Percentiles rank a stretch among this genome's conserved stretches.
These are phyloP conservation scores for Saccharomycopsis fermentans DNA, from an alignment of 805 yeast species.

Conservation along the genomic window DNA sequence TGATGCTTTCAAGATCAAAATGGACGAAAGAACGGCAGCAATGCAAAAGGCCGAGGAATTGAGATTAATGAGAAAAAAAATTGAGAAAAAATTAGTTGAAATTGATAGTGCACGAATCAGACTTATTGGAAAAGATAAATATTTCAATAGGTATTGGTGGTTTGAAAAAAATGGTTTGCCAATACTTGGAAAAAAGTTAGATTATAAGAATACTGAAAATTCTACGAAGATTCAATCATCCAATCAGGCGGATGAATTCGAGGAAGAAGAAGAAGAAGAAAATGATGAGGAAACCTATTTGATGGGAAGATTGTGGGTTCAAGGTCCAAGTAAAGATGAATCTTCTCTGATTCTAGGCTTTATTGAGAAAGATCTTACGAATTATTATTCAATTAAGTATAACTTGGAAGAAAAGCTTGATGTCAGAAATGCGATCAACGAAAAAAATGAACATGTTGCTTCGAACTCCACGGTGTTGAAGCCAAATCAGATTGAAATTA, in stretches of 20 bases:
- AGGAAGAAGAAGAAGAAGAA: slow-evolving; percentile 37
- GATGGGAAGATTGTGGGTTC: slow-evolving; percentile 84
- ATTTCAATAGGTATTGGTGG: slow-evolving; percentile 92
- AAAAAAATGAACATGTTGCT: background rate
- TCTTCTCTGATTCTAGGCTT: slow-evolving; percentile 1
- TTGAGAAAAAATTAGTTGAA: slow-evolving; percentile 56
- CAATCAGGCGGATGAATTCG: slow-evolving; percentile 34
- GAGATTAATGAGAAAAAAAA: slow-evolving; percentile 37
- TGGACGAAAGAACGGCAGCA: slow-evolving; percentile 36
- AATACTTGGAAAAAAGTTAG: slow-evolving; percentile 27
- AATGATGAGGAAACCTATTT: slow-evolving; percentile 47
- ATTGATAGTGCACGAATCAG: slow-evolving; percentile 70
- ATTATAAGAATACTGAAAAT: slow-evolving; percentile 17
- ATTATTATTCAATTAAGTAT: slow-evolving; percentile 6
- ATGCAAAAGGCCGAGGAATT: slow-evolving; percentile 33
- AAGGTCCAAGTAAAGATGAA: slow-evolving; percentile 64
- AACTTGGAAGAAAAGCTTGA: slow-evolving; percentile 21
- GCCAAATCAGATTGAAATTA: background rate
- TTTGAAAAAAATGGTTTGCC: slow-evolving; percentile 81
- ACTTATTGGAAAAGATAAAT: slow-evolving; percentile 72
- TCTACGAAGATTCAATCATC: slow-evolving; percentile 23
- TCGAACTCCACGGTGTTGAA: background rate
- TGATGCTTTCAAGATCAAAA: slow-evolving; percentile 33
- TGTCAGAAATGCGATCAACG: background rate
- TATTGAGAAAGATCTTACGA: slow-evolving; percentile 11